Base-by-base conservation (phyloP, 2,329 filamentous ascomycete species). In the Aspergillus tubingensis region DNA sequence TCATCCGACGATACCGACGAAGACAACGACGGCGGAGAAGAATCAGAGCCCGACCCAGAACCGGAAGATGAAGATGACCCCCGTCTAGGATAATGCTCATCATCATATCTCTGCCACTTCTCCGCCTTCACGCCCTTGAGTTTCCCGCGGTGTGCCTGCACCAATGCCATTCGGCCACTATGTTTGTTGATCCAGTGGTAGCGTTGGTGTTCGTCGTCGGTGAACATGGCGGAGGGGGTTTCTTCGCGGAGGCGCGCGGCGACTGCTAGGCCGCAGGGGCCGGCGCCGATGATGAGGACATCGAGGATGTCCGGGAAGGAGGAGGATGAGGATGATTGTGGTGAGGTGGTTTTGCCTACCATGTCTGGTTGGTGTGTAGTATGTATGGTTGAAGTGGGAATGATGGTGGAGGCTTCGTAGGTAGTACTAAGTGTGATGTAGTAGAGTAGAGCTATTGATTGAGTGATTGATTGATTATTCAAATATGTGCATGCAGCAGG, bases 181-280 rank as follows among this genome's bases (percentile, higher is more conserved):
- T 91, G 85, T 58, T 87, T 88, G 59, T 82, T 83, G 59, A 92
- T 88, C 88, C 90, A 92, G 73, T 91, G 86, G 72, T 91, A 94
- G n/a, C 91, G 83, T 44, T 88, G 86, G 69, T 94, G 90, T 70
- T 94, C 91, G 66, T 91, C 89, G 70, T 94, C 90, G 0, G 91
- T 93, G 76, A 94, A 94, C 55, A 92, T 85, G 1, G 91, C 90
- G 0, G 88, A 91, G 0, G 91, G 91, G 0, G 89, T 90, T 57
- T 83, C 81, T 74, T 94, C 91, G 44, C 85, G 83, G 1, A 94
- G 82, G 3, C 91, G 84, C 1, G 90, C 86, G 8, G 91, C 89
- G 5, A 90, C 85, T 5, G 89, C 89, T 3, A 94, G 85, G 4
- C 90, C 90, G 65, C 87, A 90, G 3, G 91, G 90, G 0, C 91